Percentiles rank a stretch among this genome's conserved stretches.
Conservation (phyloP, 345 rosid species). For the Gossypium herbaceum region DNA sequence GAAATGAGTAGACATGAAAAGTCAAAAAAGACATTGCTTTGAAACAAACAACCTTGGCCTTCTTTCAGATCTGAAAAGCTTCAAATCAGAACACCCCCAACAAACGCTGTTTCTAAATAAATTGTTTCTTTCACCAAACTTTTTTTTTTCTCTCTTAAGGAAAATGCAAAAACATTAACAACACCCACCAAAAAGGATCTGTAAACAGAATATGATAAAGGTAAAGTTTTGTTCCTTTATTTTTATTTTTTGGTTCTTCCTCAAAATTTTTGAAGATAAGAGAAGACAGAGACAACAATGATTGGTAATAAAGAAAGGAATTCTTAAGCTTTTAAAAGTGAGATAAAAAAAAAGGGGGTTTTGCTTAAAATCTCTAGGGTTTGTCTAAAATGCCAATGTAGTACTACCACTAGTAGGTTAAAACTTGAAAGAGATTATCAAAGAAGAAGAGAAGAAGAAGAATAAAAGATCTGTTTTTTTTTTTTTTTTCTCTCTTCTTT, state of each 20-base stretch:
- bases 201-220: slow-evolving; percentile 14
- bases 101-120: slow-evolving; percentile 1
- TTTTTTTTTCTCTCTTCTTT: slow-evolving; percentile 5
- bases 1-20: slow-evolving; percentile 14
- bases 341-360: neutral
- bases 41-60: slow-evolving; percentile 34
- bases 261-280: neutral
- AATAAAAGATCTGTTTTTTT: neutral
- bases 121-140: neutral
- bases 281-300: slow-evolving; percentile 12
- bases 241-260: neutral
- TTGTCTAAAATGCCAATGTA: neutral
- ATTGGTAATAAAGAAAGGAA: slow-evolving; percentile 18
- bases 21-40: slow-evolving; percentile 28
- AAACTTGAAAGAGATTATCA: neutral
- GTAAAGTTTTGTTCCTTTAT: slow-evolving; percentile 6
- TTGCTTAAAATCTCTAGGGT: neutral
- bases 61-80: slow-evolving; percentile 43
- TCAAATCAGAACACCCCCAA: slow-evolving; percentile 11
- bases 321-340: neutral
- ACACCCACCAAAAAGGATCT: slow-evolving; percentile 9
- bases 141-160: neutral
- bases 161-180: slow-evolving; percentile 1
- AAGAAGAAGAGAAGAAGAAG: slow-evolving; percentile 13
- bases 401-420: neutral